phyloP scores from a whole-genome alignment of 2,329 filamentous ascomycete species.

The Cladophialophora bantiana region DNA sequence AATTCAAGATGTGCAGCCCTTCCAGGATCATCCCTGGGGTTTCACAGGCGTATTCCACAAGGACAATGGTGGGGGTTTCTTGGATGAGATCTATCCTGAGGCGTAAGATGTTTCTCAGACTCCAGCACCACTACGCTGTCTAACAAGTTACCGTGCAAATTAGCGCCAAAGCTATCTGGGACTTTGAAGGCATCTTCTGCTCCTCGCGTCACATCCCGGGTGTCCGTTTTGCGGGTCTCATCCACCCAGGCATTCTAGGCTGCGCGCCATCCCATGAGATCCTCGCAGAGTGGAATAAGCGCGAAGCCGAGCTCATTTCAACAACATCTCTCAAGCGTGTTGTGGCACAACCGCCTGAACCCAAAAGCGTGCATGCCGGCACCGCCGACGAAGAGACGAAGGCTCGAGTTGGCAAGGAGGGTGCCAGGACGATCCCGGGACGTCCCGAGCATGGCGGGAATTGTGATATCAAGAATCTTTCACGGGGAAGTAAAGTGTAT shows the following conservation, averaged over 20 bases:
- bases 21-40: constrained; percentile 85
- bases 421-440: constrained; percentile 83
- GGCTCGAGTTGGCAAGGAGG: constrained; percentile 74
- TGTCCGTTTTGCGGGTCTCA: constrained; percentile 85
- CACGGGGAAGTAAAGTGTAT: constrained; percentile 80
- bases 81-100: constrained; percentile 85
- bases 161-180: constrained; percentile 75
- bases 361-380: constrained; percentile 76
- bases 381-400: constrained; percentile 64
- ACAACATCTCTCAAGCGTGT: constrained; percentile 69
- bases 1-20: constrained; percentile 91
- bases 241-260: constrained; percentile 90
- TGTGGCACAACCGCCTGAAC: constrained; percentile 79
- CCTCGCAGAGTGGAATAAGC: constrained; percentile 80
- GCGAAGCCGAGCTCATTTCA: constrained; percentile 80
- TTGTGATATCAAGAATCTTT: constrained; percentile 89
- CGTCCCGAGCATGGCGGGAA: constrained; percentile 88
- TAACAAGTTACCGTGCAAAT: constrained; percentile 41
- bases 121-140: constrained; percentile 6
- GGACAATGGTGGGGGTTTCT: constrained; percentile 84
- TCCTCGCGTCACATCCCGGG: constrained; percentile 85
- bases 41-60: constrained; percentile 84
- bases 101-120: constrained; percentile 58
- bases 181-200: constrained; percentile 80
- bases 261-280: constrained; percentile 83